Evolutionary conservation across 257 asterid species (phyloP).

Genomic region (Scutellaria minor): DNA sequence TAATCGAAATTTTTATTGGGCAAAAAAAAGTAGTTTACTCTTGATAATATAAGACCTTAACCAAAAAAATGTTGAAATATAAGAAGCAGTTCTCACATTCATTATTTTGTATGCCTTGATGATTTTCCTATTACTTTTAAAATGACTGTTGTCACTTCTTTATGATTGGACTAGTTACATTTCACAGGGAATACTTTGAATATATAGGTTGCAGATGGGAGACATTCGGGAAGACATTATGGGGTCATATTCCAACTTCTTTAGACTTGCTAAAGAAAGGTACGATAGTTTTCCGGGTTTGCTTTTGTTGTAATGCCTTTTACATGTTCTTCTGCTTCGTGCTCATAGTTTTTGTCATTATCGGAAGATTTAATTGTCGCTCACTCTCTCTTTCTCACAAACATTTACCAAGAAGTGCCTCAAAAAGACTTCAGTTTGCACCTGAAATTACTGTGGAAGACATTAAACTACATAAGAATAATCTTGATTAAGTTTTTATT

Average conservation of each 20-base stretch:
- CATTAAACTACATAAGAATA: not conserved
- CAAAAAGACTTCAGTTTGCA: not conserved
- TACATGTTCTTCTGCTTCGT: conserved; percentile 21
- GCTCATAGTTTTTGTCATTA: conserved; percentile 1
- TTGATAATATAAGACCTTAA: too few species aligned
- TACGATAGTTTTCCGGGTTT: conserved; percentile 39
- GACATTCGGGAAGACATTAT: conserved; percentile 86
- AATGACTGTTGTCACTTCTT: conserved; percentile 24
- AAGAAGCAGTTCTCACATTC: conserved; percentile 14
- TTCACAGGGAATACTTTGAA: conserved; percentile 91
- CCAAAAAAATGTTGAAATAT: too few species aligned
- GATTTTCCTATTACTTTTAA: conserved; percentile 12
- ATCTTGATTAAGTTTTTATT: too few species aligned
- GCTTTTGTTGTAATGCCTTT: conserved; percentile 19
- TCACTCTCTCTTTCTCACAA: not conserved
- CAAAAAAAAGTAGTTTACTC: too few species aligned
- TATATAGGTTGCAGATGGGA: conserved; percentile 98
- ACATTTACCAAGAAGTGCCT: not conserved
- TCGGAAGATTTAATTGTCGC: not conserved
- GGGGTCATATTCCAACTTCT: conserved; percentile 90
- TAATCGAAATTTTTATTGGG: too few species aligned
- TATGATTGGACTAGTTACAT: conserved; percentile 31
- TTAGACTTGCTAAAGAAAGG: conserved; percentile 94
- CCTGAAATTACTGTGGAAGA: not conserved
- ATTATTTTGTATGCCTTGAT: conserved; percentile 9